Conservation (phyloP, 495 filamentous ascomycete genomes). For the Xylaria telfairii region DNA sequence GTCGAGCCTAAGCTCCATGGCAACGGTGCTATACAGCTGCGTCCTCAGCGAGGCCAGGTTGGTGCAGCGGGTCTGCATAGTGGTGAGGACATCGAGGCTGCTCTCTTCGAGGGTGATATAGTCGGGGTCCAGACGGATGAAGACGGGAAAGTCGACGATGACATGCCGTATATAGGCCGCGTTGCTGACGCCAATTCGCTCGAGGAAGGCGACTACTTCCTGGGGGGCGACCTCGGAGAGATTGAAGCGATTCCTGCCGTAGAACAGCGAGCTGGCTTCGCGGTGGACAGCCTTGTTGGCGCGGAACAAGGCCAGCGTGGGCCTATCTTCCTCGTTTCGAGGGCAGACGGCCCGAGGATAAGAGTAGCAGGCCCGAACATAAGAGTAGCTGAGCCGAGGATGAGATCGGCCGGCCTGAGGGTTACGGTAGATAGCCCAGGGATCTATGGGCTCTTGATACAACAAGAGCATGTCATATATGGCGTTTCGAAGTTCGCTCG, state of each 20-base stretch:
- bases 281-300: background rate
- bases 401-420: no score
- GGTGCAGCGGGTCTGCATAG: background rate
- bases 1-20: background rate
- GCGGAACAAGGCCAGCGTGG: background rate
- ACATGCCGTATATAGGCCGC: background rate
- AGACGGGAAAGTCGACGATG: background rate
- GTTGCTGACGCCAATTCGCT: background rate
- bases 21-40: background rate
- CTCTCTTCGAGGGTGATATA: background rate
- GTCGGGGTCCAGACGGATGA: background rate
- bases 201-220: background rate
- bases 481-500: background rate
- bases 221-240: background rate
- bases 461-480: background rate
- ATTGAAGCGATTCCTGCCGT: background rate
- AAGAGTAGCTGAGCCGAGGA: no score
- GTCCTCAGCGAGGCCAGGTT: background rate
- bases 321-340: background rate
- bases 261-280: slow-evolving; percentile 7
- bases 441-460: background rate
- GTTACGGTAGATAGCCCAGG: no score
- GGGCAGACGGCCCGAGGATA: no score
- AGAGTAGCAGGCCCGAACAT: no score
- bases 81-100: background rate